Evolutionary conservation across 2,329 filamentous ascomycete species (phyloP), one percentile per base, ranked within the genome.

Genomic region (Cryoendolithus antarcticus): DNA sequence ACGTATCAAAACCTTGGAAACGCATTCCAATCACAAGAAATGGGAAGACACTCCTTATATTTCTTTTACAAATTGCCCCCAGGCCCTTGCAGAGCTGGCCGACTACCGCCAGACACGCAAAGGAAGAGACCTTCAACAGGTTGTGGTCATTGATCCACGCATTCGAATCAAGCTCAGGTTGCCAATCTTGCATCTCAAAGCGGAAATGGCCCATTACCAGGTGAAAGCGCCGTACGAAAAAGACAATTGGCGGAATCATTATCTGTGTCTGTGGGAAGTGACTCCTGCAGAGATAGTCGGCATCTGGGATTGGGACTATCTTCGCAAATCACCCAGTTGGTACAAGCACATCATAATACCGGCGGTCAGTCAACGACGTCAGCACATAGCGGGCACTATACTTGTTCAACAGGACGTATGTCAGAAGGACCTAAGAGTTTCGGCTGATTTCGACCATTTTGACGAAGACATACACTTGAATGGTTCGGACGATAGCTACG

Each of bases 231-330:
- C 44, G 2, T 50, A 50, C 34, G 10, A 12, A 9, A 13, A 30
- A 11, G 19, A 48, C 30, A 44, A 48, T 31, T 46, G 35, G 28
- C 30, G 30, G 9, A 37, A 45, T 33, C 43, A 50, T 35, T 50
- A 45, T 36, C 31, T 50, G 11, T 50, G 46, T 41, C 33, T 49
- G 24, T 50, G 43, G 46, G 43, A 49, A 30, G 48, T 50, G 8
- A 49, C 42, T 30, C 38, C 38, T 11, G 35, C 38, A 38, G 48
- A 49, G 38, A 27, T 46, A 8, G 42, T 50, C 34, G 42, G 44
- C 12, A 38, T 28, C 11, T 48, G 37, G 37, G 3, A 34, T 8
- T 50, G 44, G 44, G 37, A 42, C 10, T 35, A 44, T 13, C 30
- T 46, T 21, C 32, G 29, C 4, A n/a, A 28, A 10, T 24, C 35